Evolutionary conservation across 768 basidiomycete genomes (phyloP).

Genomic region (Panus rudis): DNA sequence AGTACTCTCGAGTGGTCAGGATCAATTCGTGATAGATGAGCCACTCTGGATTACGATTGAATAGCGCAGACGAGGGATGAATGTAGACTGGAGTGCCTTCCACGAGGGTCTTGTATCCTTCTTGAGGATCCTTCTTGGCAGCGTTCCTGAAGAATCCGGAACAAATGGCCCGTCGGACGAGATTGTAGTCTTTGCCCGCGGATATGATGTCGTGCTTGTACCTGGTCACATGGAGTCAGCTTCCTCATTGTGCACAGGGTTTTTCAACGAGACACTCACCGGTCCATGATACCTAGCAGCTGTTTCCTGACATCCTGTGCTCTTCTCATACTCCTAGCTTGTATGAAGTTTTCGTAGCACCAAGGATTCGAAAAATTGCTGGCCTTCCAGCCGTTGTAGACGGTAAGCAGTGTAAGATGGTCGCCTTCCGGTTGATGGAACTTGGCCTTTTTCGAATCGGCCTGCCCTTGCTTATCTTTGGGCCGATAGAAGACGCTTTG

Average conservation of each 20-base stretch:
- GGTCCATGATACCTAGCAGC: constrained; percentile 96
- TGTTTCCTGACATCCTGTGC: constrained; percentile 99
- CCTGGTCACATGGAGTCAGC: constrained; percentile 30
- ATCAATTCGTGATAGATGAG: constrained; percentile 93
- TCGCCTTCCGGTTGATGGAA: constrained; percentile 99
- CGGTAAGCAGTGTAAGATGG: constrained; percentile 83
- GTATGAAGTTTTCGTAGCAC: constrained; percentile 99
- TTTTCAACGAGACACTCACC: constrained; percentile 40
- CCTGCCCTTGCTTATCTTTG: constrained; percentile 99
- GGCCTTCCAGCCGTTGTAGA: constrained; percentile 98
- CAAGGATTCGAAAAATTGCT: constrained; percentile 97
- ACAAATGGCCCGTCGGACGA: constrained; percentile 90
- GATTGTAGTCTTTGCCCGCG: constrained; percentile 88
- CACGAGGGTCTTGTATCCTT: constrained; percentile 96
- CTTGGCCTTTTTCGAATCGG: constrained; percentile 99
- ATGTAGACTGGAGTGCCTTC: constrained; percentile 99
- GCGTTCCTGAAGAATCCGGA: constrained; percentile 98
- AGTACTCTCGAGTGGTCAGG: constrained; percentile 93
- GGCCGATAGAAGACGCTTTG: constrained; percentile 97
- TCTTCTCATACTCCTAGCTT: constrained; percentile 92
- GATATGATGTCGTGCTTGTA: constrained; percentile 97
- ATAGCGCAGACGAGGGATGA: constrained; percentile 93
- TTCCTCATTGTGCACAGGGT: constrained; percentile 7
- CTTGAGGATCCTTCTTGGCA: constrained; percentile 97
- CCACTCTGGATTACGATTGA: constrained; percentile 97